Evolutionary conservation across 495 filamentous ascomycete genomes (phyloP).

Genomic region (Penicillium verhagenii): DNA sequence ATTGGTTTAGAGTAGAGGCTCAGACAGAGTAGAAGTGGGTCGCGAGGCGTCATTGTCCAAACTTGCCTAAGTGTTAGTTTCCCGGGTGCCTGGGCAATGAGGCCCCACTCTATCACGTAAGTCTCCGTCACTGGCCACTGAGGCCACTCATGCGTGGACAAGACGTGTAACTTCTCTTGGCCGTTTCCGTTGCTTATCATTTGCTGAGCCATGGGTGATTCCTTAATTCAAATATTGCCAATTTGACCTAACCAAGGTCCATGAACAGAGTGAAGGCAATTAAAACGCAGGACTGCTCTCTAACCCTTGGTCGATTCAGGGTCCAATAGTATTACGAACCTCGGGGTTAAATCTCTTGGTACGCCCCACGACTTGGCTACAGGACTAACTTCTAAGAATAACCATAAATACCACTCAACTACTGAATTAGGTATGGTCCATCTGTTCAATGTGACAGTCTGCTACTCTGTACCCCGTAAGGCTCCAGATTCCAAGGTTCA

Average conservation of each 20-base stretch:
- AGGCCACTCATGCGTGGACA: not conserved
- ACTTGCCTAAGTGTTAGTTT: too few relatives aligned
- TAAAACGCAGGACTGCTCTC: too few relatives aligned
- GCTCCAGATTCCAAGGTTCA: too few relatives aligned
- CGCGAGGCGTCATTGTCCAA: not conserved
- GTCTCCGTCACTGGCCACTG: not conserved
- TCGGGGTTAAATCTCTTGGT: not conserved
- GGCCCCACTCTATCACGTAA: not conserved
- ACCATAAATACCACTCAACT: not conserved
- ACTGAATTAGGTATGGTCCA: too few relatives aligned
- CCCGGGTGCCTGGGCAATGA: conserved; percentile 1
- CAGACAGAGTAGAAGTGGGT: not conserved
- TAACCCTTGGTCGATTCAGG: not conserved
- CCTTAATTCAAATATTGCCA: too few relatives aligned
- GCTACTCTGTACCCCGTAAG: too few relatives aligned
- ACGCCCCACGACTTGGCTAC: not conserved
- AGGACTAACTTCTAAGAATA: too few relatives aligned
- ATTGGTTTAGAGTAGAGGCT: conserved; percentile 2
- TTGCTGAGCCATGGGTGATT: not conserved
- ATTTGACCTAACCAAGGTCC: too few relatives aligned
- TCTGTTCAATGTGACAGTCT: too few relatives aligned
- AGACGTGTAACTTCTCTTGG: not conserved
- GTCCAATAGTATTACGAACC: not conserved
- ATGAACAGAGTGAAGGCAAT: too few relatives aligned
- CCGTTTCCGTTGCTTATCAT: not conserved